Evolutionary conservation across 257 asterid species (phyloP).

Genomic region (Solanum pimpinellifolium): DNA sequence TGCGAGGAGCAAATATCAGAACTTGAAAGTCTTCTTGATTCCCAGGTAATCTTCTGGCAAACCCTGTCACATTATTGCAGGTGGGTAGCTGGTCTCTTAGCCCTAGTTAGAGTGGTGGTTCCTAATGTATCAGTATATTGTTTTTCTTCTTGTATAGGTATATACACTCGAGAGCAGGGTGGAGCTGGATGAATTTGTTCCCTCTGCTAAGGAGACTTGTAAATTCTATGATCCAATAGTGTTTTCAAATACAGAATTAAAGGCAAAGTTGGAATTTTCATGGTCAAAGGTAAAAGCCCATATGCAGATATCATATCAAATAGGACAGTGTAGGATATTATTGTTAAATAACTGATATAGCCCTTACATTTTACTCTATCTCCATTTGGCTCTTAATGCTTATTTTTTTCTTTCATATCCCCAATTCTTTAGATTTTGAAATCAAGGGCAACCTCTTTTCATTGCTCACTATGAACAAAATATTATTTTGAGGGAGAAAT

Average conservation of each 20-base stretch:
- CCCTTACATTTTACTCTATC: background rate
- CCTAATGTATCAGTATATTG: background rate
- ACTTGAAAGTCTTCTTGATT: constrained; percentile 75
- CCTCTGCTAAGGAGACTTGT: constrained; percentile 30
- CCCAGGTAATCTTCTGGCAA: constrained; percentile 31
- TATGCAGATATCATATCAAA: background rate
- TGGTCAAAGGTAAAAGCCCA: constrained; percentile 44
- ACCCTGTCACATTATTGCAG: background rate
- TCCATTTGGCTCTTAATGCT: background rate
- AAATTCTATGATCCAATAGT: constrained; percentile 42
- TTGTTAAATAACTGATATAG: background rate
- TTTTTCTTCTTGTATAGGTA: constrained; percentile 31
- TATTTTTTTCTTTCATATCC: background rate
- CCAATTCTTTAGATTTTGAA: background rate
- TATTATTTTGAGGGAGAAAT: background rate
- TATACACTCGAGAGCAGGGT: constrained; percentile 25
- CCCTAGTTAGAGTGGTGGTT: background rate
- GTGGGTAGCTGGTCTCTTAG: background rate
- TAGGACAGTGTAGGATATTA: background rate
- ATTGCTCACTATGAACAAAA: background rate
- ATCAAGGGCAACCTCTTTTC: background rate
- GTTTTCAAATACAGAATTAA: constrained; percentile 30
- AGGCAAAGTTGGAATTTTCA: constrained; percentile 30
- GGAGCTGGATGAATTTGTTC: constrained; percentile 26
- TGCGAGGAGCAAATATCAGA: constrained; percentile 42